Base-by-base conservation (phyloP, 306 rosid genomes). In the Dalbergia cultrata region DNA sequence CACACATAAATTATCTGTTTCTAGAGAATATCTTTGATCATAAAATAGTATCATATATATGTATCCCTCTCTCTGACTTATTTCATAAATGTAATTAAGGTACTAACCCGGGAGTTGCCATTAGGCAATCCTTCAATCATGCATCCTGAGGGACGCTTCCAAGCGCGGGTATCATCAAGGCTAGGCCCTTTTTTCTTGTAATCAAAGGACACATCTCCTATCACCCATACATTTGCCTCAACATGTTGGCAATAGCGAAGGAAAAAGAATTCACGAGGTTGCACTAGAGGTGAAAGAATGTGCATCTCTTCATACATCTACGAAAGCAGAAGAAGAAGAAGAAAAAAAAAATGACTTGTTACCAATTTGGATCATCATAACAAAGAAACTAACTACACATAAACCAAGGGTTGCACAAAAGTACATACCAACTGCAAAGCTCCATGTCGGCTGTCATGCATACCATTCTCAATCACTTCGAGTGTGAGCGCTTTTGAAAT, bases 141-240 rank as follows among this genome's bases (percentile, higher is more conserved):
- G 83, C 92, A 90, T 5, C 98, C 98, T 1, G 94, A 94, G 26
- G 98, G 97, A 41, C 88, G 82, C 81, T 62, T 86, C 95, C 97
- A 88, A 67, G 68, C 43, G 4, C 41, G 82, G 33, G 83, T 18
- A n/a, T 50, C 5, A 18, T 17, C 57, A 33, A 52, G 64, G 47
- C 13, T 12, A 8, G 65, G 34, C 26, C 59, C 85, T 70, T 75
- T 82, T 67, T 75, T 82, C 3, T 66, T 45, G 76, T 13, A 69
- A 58, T 94, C 90, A 63, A 80, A 78, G 0, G 98, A 94, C 16
- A 92, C 90, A 72, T 94, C 89, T 39, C 41, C 81, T 47, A 94
- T 84, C 0, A 82, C 82, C 98, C 98, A 92, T 17, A 43, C 74
- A 21, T 82, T 85, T 6, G 16, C 7, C 43, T 86, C 83, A 57